These are phyloP conservation scores for Diaporthe sp. DNA, from an alignment of 2,329 filamentous ascomycete species.

Conservation along the genomic window DNA sequence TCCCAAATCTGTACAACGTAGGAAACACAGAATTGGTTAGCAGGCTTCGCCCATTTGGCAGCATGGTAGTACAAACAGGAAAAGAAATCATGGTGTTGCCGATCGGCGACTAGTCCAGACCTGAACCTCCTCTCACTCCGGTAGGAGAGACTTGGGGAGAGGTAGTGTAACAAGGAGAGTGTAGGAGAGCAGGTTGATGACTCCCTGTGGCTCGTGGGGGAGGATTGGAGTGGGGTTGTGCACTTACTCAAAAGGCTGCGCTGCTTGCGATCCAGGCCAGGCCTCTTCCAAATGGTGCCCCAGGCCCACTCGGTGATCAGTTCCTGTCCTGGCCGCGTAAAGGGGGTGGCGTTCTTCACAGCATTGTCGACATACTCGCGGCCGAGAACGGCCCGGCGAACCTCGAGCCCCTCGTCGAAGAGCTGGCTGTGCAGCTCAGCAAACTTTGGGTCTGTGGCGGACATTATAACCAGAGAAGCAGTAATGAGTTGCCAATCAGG, in stretches of 20 bases:
- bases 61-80: background rate
- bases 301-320: conserved; percentile 72
- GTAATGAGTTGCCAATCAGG: too few relatives aligned
- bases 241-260: conserved; percentile 64
- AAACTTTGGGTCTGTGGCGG: background rate
- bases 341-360: conserved; percentile 66
- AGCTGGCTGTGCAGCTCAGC: conserved; percentile 57
- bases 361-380: conserved; percentile 69
- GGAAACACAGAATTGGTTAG: background rate
- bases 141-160: too few relatives aligned
- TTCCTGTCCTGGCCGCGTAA: conserved; percentile 70
- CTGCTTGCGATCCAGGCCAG: conserved; percentile 70
- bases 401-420: conserved; percentile 70
- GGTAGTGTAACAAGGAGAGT: background rate
- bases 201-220: background rate
- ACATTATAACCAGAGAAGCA: background rate
- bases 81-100: background rate
- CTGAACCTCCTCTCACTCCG: too few relatives aligned
- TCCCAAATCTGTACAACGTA: conserved; percentile 59
- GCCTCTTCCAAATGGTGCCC: conserved; percentile 73
- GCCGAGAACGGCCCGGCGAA: conserved; percentile 70
- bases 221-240: too few relatives aligned
- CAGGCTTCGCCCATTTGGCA: too few relatives aligned
- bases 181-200: background rate
- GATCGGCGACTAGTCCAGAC: too few relatives aligned